Evolutionary conservation across 1,284 basidiomycete species (phyloP), one percentile per base, ranked within the genome.

Genomic region (Somion occarium): DNA sequence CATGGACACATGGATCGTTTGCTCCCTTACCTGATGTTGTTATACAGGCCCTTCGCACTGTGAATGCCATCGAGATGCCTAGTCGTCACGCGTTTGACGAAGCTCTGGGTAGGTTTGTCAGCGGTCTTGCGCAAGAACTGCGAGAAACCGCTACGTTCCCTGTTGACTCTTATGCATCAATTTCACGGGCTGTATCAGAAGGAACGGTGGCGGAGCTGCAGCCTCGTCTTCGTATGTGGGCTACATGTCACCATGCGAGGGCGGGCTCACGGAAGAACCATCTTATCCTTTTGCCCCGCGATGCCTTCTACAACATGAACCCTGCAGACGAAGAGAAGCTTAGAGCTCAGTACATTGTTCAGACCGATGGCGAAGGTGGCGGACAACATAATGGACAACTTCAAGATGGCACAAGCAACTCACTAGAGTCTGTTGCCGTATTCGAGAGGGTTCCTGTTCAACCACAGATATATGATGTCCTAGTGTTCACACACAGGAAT

Each of bases 391-490:
- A 54, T 34, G 62, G 63, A n/a, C 59, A 46, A 51, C 41, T 22
- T 30, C 44, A 53, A 23, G 59, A 53, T 63, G 66, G 55, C 39
- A 59, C 55, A 38, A 53, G 61, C 60, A 64, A 56, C 50, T 59
- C 60, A 1, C 49, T 53, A 56, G 67, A 77, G 48, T 72, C 74
- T 56, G 61, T 65, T 15, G 69, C 63, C 44, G 73, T 70, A 20
- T 87, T 82, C 60, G 79, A 86, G 56, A 74, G 81, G 50, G 65
- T 87, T 44, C 84, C 84, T 7, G 83, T 85, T 42, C 78, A 78
- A 50, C 68, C 74, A 23, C 85, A 87, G 61, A 76, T 87, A 54
- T 87, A 82, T 54, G 84, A 87, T 60, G 73, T 84, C 52, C 66
- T 87, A 38, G 80, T 79, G 22, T 87, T 81, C 59, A 78, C 80